phyloP scores from a whole-genome alignment of 2,329 filamentous ascomycete genomes.

The Aspergillus proliferans region DNA sequence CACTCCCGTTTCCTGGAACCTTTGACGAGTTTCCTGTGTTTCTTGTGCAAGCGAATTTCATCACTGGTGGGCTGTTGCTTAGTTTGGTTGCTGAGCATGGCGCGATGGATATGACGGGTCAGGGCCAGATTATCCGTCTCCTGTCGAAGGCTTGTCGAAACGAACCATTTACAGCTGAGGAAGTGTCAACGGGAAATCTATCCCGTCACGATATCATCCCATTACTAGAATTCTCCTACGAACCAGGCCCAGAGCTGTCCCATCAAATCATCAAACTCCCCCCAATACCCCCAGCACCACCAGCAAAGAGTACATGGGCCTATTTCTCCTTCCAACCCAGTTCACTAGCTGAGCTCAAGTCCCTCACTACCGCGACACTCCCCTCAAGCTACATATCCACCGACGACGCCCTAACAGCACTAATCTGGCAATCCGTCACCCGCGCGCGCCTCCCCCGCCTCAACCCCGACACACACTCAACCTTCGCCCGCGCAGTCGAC shows the following conservation, averaged over 20 bases:
- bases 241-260: constrained; percentile 1
- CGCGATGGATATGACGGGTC: constrained; percentile 48
- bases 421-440: constrained; percentile 45
- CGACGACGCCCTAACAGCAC: constrained; percentile 48
- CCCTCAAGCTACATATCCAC: constrained; percentile 42
- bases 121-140: constrained; percentile 42
- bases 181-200: constrained; percentile 41
- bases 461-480: constrained; percentile 13
- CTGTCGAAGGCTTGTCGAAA: constrained; percentile 45
- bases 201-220: constrained; percentile 34
- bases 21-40: constrained; percentile 3
- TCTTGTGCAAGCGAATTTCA: constrained; percentile 7
- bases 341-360: constrained; percentile 39
- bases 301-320: constrained; percentile 35
- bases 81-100: constrained; percentile 46
- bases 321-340: constrained; percentile 41
- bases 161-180: constrained; percentile 42
- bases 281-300: constrained; percentile 15
- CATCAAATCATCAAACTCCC: neutral
- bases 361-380: constrained; percentile 17
- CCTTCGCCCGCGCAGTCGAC: constrained; percentile 46
- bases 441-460: constrained; percentile 38
- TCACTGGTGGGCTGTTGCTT: constrained; percentile 44
- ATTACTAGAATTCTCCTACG: constrained; percentile 29
- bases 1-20: constrained; percentile 26